Percentiles rank a stretch among this genome's conserved stretches.
phyloP scores from a whole-genome alignment of 331 rosid genomes.

The Dryas integrifolia region DNA sequence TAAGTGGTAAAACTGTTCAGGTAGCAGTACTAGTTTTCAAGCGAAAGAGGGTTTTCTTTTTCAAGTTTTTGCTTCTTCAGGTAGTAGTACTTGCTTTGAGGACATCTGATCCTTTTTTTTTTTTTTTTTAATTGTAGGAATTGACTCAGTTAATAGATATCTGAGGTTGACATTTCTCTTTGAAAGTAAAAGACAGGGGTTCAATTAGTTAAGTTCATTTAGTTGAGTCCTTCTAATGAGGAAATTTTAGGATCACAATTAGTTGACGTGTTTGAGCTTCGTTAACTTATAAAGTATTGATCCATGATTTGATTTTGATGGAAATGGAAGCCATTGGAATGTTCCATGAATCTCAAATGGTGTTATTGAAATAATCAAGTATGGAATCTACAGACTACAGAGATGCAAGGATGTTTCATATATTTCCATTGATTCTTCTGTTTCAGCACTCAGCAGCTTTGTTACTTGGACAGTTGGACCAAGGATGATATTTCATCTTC shows the following conservation, averaged over 20 bases:
- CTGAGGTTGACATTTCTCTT: slow-evolving; percentile 4
- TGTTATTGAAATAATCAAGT: neutral
- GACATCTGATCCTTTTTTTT: too few species aligned
- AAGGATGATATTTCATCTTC: neutral
- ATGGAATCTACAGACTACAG: neutral
- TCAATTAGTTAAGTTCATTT: neutral
- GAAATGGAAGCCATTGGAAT: neutral
- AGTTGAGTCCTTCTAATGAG: neutral
- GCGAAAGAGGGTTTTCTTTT: too few species aligned
- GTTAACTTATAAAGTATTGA: slow-evolving; percentile 2
- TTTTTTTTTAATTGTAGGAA: too few species aligned
- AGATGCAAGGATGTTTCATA: neutral
- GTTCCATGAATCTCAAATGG: neutral
- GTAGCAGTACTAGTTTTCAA: too few species aligned
- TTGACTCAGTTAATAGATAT: neutral
- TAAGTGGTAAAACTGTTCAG: too few species aligned
- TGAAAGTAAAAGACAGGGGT: neutral
- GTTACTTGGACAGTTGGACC: neutral
- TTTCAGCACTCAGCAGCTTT: neutral
- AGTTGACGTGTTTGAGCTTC: neutral
- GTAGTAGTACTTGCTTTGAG: too few species aligned
- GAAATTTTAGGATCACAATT: neutral
- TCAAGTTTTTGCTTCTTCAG: too few species aligned
- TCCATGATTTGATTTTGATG: neutral
- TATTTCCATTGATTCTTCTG: neutral